These are phyloP conservation scores for Fragaria ananassa DNA, from an alignment of 306 rosid genomes.

Conservation along the genomic window DNA sequence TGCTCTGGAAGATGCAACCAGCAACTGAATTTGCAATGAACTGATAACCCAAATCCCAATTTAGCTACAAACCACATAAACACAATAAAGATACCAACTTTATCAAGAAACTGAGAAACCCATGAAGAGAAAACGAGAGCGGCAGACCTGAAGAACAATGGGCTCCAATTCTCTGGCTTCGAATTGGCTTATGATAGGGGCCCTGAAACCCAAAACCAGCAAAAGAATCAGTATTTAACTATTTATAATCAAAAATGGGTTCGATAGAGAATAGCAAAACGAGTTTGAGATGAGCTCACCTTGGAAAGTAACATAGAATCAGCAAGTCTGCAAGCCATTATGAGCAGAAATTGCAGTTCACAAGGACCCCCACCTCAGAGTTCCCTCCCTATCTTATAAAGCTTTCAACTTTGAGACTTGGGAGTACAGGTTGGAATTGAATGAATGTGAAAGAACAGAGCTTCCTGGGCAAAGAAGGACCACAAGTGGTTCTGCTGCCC, in stretches of 20 bases:
- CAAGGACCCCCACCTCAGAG: constrained; percentile 20
- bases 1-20: background rate
- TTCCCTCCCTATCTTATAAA: background rate
- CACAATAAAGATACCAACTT: background rate
- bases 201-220: constrained; percentile 42
- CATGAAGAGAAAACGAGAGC: background rate
- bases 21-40: background rate
- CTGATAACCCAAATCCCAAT: background rate
- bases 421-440: background rate
- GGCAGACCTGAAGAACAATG: constrained; percentile 50
- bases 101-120: background rate
- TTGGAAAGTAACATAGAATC: constrained; percentile 57
- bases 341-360: constrained; percentile 27
- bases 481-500: background rate
- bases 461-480: background rate
- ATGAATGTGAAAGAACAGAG: constrained; percentile 10
- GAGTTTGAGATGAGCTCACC: constrained; percentile 27
- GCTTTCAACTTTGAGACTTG: background rate
- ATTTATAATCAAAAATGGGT: background rate
- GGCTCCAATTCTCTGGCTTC: constrained; percentile 35
- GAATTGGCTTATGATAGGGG: constrained; percentile 47
- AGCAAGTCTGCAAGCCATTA: constrained; percentile 68
- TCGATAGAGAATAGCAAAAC: background rate
- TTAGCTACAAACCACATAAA: background rate
- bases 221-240: background rate